A percentile compares a stretch with the other conserved stretches of the same genome.
These are phyloP conservation scores for Clarireedia hainanense DNA, from an alignment of 2,329 filamentous ascomycete species.

Conservation along the genomic window DNA sequence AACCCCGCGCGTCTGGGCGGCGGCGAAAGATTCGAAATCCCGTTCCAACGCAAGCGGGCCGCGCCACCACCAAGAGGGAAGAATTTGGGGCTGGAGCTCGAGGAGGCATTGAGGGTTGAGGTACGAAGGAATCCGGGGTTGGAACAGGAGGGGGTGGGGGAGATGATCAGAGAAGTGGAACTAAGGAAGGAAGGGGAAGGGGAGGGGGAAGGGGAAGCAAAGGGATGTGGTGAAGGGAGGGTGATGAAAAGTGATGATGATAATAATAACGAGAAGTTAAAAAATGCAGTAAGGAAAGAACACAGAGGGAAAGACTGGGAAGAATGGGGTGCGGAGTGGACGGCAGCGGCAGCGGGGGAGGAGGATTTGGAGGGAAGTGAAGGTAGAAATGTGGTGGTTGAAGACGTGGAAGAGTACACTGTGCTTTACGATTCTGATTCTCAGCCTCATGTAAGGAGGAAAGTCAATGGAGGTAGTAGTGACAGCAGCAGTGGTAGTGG, in stretches of 20 bases:
- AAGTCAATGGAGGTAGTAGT: too few relatives aligned
- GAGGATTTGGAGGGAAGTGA: not conserved
- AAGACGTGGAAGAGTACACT: too few relatives aligned
- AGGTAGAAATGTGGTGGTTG: not conserved
- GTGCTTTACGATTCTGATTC: too few relatives aligned
- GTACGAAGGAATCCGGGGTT: not conserved
- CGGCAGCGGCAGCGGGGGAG: too few relatives aligned
- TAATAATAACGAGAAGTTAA: not conserved
- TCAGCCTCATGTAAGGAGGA: too few relatives aligned
- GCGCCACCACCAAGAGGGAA: not conserved
- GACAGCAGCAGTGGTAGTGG: too few relatives aligned
- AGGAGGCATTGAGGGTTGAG: slow-evolving; percentile 1
- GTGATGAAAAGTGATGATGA: not conserved
- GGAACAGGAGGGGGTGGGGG: not conserved
- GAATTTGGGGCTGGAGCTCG: not conserved
- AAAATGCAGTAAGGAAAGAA: not conserved
- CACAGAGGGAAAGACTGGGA: not conserved
- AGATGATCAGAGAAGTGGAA: not conserved
- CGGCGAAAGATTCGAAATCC: not conserved
- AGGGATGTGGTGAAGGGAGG: not conserved
- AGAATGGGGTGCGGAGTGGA: not conserved
- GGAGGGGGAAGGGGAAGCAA: not conserved
- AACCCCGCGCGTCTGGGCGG: too few relatives aligned
- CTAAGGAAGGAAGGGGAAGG: not conserved
- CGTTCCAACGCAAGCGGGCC: not conserved